Conservation (phyloP, 2,329 filamentous ascomycete genomes). For the Cordyceps javanica region DNA sequence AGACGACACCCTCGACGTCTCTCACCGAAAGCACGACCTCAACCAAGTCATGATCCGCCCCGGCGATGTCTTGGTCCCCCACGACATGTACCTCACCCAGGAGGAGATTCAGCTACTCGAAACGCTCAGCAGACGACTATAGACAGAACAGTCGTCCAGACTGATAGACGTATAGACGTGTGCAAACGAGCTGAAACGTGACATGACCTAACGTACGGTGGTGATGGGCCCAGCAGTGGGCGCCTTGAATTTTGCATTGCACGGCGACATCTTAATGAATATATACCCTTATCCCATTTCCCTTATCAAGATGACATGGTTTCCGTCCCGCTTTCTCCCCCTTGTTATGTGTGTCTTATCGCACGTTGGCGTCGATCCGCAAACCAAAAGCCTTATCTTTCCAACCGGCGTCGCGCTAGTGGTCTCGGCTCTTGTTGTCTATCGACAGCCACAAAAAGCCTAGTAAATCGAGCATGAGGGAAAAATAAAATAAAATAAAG, state of each 20-base stretch:
- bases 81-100: slow-evolving; percentile 30
- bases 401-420: not conserved
- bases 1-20: not conserved
- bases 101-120: slow-evolving; percentile 32
- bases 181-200: not conserved
- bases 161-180: too few species aligned
- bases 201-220: too few species aligned
- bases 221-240: not conserved
- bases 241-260: not conserved
- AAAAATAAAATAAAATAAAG: too few species aligned
- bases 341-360: not conserved
- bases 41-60: slow-evolving; percentile 30
- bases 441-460: not conserved
- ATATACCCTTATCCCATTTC: not conserved
- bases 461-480: too few species aligned
- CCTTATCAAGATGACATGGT: not conserved
- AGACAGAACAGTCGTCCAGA: too few species aligned
- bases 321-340: not conserved
- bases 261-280: not conserved
- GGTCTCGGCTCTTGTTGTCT: not conserved
- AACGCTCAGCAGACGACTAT: slow-evolving; percentile 29
- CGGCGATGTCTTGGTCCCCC: slow-evolving; percentile 28
- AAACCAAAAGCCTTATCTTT: not conserved
- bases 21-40: slow-evolving; percentile 13
- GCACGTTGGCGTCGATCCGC: not conserved